These are phyloP conservation scores for Penicillium vulpinum DNA, from an alignment of 2,329 filamentous ascomycete species.

Conservation along the genomic window DNA sequence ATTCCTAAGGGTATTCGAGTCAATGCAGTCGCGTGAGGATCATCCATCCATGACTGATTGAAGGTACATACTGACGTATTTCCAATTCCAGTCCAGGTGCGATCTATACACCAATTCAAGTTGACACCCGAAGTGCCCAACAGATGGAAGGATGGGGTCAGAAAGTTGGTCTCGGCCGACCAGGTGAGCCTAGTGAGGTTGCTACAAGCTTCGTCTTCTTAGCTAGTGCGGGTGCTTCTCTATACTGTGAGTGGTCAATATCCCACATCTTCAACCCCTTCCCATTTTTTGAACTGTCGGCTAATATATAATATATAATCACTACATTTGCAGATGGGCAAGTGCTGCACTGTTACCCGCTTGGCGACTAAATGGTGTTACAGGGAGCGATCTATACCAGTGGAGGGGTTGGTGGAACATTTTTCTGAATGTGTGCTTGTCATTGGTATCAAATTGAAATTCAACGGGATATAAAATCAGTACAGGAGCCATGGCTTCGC, in stretches of 20 bases:
- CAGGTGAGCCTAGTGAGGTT: slow-evolving; percentile 42
- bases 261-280: neutral
- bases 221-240: slow-evolving; percentile 36
- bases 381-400: neutral
- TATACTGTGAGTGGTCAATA: slow-evolving; percentile 34
- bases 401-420: neutral
- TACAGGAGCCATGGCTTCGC: slow-evolving; percentile 40
- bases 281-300: neutral
- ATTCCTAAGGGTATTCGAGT: slow-evolving; percentile 59
- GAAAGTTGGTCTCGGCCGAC: slow-evolving; percentile 32
- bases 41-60: neutral
- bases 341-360: slow-evolving; percentile 36
- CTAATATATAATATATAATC: neutral
- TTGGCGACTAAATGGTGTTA: slow-evolving; percentile 31
- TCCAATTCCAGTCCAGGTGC: slow-evolving; percentile 30
- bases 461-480: slow-evolving; percentile 14
- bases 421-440: neutral
- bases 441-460: neutral
- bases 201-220: slow-evolving; percentile 44
- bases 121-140: slow-evolving; percentile 36
- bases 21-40: slow-evolving; percentile 46
- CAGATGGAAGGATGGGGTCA: slow-evolving; percentile 38
- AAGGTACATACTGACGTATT: neutral
- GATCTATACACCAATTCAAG: slow-evolving; percentile 38
- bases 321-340: slow-evolving; percentile 33